A percentile compares a stretch with the other conserved stretches of the same genome.
These are phyloP conservation scores for Pleurotus salmoneostramineus DNA, from an alignment of 768 basidiomycete genomes.

Conservation along the genomic window DNA sequence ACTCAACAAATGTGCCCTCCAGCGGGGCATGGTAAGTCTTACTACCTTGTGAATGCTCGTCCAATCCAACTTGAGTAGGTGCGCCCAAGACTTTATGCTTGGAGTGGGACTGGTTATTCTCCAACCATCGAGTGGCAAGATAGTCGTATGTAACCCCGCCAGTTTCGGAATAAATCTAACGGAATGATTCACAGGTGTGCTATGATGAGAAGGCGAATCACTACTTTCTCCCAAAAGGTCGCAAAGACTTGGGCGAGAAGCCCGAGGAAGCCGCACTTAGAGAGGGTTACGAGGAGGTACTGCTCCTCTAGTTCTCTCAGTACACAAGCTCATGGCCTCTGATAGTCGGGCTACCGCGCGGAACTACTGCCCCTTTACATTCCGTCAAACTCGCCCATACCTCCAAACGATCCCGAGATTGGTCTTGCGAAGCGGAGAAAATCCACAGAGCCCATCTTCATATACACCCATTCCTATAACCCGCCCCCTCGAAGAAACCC, in stretches of 20 bases:
- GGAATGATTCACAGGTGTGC: neutral
- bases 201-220: conserved; percentile 14
- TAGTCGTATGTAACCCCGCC: neutral
- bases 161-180: neutral
- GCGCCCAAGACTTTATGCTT: conserved; percentile 48
- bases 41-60: too few relatives aligned
- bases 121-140: conserved; percentile 49
- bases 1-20: too few relatives aligned
- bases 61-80: too few relatives aligned
- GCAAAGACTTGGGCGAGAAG: conserved; percentile 65
- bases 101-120: conserved; percentile 64
- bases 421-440: neutral
- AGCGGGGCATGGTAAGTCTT: too few relatives aligned
- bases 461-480: conserved; percentile 27
- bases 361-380: conserved; percentile 42
- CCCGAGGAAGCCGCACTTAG: conserved; percentile 55
- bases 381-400: conserved; percentile 35
- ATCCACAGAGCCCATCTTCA: conserved; percentile 43
- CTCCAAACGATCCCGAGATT: conserved; percentile 20
- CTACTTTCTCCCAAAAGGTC: conserved; percentile 64
- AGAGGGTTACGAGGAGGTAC: conserved; percentile 67
- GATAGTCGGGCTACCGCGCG: conserved; percentile 46
- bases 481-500: conserved; percentile 10
- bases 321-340: neutral
- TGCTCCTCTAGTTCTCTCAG: neutral